Base-by-base conservation (phyloP, 306 rosid genomes). In the apple (Malus domestica) region DNA sequence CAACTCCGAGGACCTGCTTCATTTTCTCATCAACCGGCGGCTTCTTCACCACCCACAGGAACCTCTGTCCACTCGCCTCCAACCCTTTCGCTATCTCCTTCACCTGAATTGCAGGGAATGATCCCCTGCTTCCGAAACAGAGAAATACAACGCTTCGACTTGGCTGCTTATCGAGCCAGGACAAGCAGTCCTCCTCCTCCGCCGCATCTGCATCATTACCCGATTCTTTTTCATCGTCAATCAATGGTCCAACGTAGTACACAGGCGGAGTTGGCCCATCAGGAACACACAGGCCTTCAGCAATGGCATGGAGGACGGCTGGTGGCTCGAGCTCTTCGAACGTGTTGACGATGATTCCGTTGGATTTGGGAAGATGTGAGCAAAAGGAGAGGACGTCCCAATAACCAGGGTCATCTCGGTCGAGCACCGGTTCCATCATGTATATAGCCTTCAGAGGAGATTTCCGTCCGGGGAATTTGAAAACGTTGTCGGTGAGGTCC, bases 71-170 rank as follows among this genome's bases (percentile, higher is more conserved):
- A 4, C 86, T 75, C 12, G 33, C 67, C 54, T 79, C 86, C 70
- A 83, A 45, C 23, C 83, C 86, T 8, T 19, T 20, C 10, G 86
- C 83, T 3, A 83, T 49, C 67, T 83, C 86, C 35, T 46, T 75
- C 22, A 83, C 3, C 16, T 83, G 86, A 10, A 0, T 4, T 1
- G 1, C 65, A 15, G 80, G 35, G 35, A 83, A 79, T 4, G 78
- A 32, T 14, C 86, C 85, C n/a, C 30, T 4, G 70, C 83, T 79
- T 7, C 86, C 86, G 4, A 75, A 83, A 54, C 83, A 83, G 23
- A 83, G 32, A 22, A 45, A 83, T 51, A 79, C 64, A 10, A 83
- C 86, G 12, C 86, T 79, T 68, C 61, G 18, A 8, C 62, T 71
- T 11, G 86, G 83, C 38, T 79, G 86, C 32, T 52, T 2, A 7